Evolutionary conservation across 2,329 filamentous ascomycete species (phyloP), one percentile per base, ranked within the genome.

Genomic region (Beauveria brongniartii): DNA sequence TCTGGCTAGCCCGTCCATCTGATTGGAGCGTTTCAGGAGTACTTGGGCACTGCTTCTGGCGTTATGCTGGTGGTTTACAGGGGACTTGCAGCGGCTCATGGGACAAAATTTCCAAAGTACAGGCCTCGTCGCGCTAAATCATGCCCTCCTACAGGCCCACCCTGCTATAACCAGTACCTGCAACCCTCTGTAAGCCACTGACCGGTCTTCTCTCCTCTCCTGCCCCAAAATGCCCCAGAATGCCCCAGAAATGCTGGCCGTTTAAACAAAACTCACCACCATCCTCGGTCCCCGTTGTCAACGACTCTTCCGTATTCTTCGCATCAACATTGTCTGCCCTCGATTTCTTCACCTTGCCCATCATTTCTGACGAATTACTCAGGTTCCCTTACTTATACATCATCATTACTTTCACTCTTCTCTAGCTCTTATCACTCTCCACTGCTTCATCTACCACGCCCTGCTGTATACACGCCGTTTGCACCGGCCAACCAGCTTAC

Each of bases 231-330:
- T 10, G 30, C 30, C 30, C 30, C 30, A 34, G 30, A 37, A 37
- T 30, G 30, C 20, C 56, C 56, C 57, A 53, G n/a, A 53, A 51
- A 50, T 51, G 24, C 18, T 43, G 47, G 47, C 30, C 12, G 47
- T n/a, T 24, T 18, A 16, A 55, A 61, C 59, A 61, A 61, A 61
- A 61, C 59, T 56, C 34, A 16, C 58, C n/a, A 26, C 20, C 46
- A 56, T 52, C 53, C 46, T 61, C 59, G 46, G 18, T 56, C 52
- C 12, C 55, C 53, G 44, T 43, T 34, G 22, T 18, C 59, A 5
- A 51, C 44, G 14, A 10, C 44, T 44, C 46, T 51, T 55, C 9
- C 46, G n/a, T 56, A 55, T 51, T 61, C 59, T 51, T 61, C 46
- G 52, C 50, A 59, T 54, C 50, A 46, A 30, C 47, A 28, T 43